These are phyloP conservation scores for Pneumocystis wakefieldiae DNA, from an alignment of 1,139 yeast genomes.

Conservation along the genomic window DNA sequence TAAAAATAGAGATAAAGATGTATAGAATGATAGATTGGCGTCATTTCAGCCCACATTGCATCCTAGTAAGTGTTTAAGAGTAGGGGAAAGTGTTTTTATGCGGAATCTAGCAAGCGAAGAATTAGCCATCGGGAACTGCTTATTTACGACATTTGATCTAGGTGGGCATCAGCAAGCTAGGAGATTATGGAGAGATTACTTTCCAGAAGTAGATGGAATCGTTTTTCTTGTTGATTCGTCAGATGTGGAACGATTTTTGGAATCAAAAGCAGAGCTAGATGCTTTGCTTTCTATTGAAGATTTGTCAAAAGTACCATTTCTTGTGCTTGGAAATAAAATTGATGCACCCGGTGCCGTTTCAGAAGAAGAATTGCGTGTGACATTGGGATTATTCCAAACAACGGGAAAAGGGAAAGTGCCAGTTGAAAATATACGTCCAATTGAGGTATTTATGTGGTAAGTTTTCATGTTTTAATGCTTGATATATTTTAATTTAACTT, in stretches of 20 bases:
- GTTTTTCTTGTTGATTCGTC: conserved; percentile 96
- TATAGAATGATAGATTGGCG: conserved; percentile 81
- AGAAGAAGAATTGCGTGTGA: conserved; percentile 85
- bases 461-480: conserved; percentile 53
- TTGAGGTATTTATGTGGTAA: conserved; percentile 93
- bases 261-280: conserved; percentile 87
- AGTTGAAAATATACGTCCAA: conserved; percentile 68
- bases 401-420: conserved; percentile 62
- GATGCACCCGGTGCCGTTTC: conserved; percentile 89
- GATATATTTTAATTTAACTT: conserved; percentile 79
- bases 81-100: neutral
- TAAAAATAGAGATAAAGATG: neutral
- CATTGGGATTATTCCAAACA: conserved; percentile 73
- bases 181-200: conserved; percentile 97
- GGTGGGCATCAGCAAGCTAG: conserved; percentile 99
- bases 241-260: conserved; percentile 87
- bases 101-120: conserved; percentile 62
- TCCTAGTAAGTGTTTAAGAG: conserved; percentile 31
- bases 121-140: conserved; percentile 86
- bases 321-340: conserved; percentile 89
- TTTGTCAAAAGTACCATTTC: conserved; percentile 74
- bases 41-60: conserved; percentile 95
- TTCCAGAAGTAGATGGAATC: conserved; percentile 97
- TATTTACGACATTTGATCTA: conserved; percentile 92
- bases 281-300: conserved; percentile 86